Conservation (phyloP, 1,284 basidiomycete genomes). For the Tylopilus sp. region DNA sequence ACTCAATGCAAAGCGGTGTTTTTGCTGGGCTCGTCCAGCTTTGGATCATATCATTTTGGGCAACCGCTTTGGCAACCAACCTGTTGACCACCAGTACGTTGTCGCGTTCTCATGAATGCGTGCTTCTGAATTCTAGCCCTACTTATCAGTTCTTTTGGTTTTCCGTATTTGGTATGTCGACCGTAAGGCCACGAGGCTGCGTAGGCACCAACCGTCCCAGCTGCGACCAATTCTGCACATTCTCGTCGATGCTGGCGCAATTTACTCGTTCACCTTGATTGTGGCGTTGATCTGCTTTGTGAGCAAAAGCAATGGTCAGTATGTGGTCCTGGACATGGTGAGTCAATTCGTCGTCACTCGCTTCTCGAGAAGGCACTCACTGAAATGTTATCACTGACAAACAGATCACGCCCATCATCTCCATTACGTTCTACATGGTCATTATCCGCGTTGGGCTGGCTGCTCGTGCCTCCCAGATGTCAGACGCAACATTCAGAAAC, state of each 20-base stretch:
- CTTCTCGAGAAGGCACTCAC: not conserved
- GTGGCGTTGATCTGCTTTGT: slow-evolving; percentile 10
- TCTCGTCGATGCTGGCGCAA: slow-evolving; percentile 21
- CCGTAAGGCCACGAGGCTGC: not conserved
- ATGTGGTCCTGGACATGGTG: slow-evolving; percentile 22
- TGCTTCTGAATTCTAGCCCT: not conserved
- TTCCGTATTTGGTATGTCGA: slow-evolving; percentile 24
- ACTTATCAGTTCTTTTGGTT: slow-evolving; percentile 18
- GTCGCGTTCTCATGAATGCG: not conserved
- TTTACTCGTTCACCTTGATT: slow-evolving; percentile 21
- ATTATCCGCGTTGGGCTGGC: not conserved
- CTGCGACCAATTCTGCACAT: slow-evolving; percentile 17
- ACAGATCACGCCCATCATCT: not conserved
- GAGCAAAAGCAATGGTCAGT: slow-evolving; percentile 6
- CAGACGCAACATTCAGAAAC: not conserved
- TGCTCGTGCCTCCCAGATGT: not conserved
- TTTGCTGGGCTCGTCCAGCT: slow-evolving; percentile 7
- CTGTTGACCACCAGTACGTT: slow-evolving; percentile 17
- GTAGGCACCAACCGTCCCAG: not conserved
- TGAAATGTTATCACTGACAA: not conserved
- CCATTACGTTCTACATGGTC: too few species aligned
- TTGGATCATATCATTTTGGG: slow-evolving; percentile 19
- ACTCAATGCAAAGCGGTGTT: not conserved
- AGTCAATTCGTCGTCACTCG: not conserved
- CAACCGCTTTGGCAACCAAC: slow-evolving; percentile 15